These are phyloP conservation scores for Hemisphaericaspora xylanilytica DNA, from an alignment of 1,139 yeast genomes.

Conservation along the genomic window DNA sequence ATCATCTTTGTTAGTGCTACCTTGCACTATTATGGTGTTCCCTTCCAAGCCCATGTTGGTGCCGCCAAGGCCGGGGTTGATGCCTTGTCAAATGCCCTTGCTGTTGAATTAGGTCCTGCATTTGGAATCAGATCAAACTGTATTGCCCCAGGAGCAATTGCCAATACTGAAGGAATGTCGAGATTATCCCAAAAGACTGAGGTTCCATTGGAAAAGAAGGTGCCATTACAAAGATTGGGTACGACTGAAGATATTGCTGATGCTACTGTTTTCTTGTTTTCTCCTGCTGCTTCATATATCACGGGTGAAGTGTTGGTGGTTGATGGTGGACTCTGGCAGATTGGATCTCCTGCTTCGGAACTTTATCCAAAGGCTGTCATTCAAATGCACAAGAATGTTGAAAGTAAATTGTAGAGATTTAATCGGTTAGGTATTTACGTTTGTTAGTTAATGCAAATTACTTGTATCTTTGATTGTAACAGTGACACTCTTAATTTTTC, in stretches of 20 bases:
- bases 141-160: slow-evolving; percentile 89
- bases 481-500: too few relatives aligned
- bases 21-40: slow-evolving; percentile 86
- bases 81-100: slow-evolving; percentile 78
- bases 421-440: not conserved
- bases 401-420: slow-evolving; percentile 16
- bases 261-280: slow-evolving; percentile 78
- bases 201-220: slow-evolving; percentile 38
- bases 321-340: slow-evolving; percentile 91
- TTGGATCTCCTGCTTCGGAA: slow-evolving; percentile 30
- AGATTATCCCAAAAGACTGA: slow-evolving; percentile 46
- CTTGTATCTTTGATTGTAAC: too few relatives aligned
- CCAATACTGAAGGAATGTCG: slow-evolving; percentile 78
- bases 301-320: slow-evolving; percentile 79
- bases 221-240: slow-evolving; percentile 82
- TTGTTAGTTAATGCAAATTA: too few relatives aligned
- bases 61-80: slow-evolving; percentile 97
- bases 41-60: slow-evolving; percentile 84
- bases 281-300: slow-evolving; percentile 76
- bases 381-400: slow-evolving; percentile 24
- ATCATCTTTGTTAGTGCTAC: slow-evolving; percentile 89
- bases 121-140: slow-evolving; percentile 74
- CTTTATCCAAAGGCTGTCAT: slow-evolving; percentile 35
- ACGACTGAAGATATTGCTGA: slow-evolving; percentile 79
- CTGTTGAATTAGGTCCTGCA: slow-evolving; percentile 88